Evolutionary conservation across 345 rosid genomes (phyloP).

Genomic region (Eucalyptus rudis): DNA sequence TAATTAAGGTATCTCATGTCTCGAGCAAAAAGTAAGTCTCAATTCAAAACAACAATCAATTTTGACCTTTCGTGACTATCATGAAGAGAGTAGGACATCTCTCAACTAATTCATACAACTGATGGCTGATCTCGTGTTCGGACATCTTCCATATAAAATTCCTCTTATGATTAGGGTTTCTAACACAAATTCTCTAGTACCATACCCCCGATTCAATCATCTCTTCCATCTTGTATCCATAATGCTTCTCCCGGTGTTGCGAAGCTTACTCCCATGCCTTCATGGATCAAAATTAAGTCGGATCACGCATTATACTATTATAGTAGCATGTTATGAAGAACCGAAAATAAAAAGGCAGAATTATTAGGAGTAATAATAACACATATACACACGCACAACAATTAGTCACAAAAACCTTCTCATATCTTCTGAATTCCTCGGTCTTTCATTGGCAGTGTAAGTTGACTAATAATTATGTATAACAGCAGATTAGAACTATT

Average conservation of each 20-base stretch:
- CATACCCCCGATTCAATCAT: not conserved
- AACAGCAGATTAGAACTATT: not conserved
- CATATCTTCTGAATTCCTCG: not conserved
- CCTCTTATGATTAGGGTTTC: not conserved
- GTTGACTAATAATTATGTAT: not conserved
- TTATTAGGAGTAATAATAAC: not conserved
- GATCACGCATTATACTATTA: not conserved
- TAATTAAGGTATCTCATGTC: not conserved
- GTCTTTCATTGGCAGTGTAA: not conserved
- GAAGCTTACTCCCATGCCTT: not conserved
- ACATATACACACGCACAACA: not conserved
- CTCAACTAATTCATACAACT: not conserved
- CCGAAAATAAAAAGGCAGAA: not conserved
- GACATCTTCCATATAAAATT: not conserved
- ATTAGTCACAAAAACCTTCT: not conserved
- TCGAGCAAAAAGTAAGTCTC: not conserved
- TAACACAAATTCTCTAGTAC: not conserved
- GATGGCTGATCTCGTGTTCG: not conserved
- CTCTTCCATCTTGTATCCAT: not conserved
- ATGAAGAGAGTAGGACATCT: not conserved
- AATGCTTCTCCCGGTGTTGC: not conserved
- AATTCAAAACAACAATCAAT: not conserved
- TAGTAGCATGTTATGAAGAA: not conserved
- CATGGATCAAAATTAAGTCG: not conserved
- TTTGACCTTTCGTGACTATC: not conserved